Evolutionary conservation across 192 early-diverging fungal species (phyloP), one percentile per base, ranked within the genome.

Genomic region (Thoreauomyces humboldtii): DNA sequence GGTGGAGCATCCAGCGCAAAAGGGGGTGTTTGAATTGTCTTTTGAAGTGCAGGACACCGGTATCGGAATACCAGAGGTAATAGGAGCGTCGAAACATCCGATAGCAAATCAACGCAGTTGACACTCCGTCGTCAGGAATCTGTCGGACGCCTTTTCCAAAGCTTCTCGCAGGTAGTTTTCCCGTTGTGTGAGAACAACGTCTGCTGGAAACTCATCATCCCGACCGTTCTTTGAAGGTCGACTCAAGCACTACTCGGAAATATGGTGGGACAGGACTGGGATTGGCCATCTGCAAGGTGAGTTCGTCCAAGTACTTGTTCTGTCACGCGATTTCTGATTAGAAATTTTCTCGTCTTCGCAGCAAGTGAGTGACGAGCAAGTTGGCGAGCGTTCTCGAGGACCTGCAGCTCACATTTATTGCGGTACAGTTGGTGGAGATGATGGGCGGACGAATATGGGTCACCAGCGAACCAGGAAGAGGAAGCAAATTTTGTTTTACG

Each of bases 231-330:
- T 12, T 6, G n/a, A 22, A 46, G 44, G 91, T 90, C 1, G 92
- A 94, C 35, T 47, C 63, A 9, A 51, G 44, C 41, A 74, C 61
- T 27, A 74, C 72, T 12, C 25, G 72, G 66, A 85, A 88, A 74
- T 95, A 90, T 61, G 90, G 90, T 41, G 92, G 92, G 29, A 93
- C 91, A 11, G 92, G 93, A 0, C 71, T 95, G 19, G 92, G 92
- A 0, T 77, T 95, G 29, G 89, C 86, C 32, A 95, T 95, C 44
- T 90, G 86, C 9, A 87, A 86, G 72, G n/a, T n/a, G n/a, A n/a
- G n/a, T n/a, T n/a, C n/a, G n/a, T n/a, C n/a, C n/a, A n/a, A n/a
- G n/a, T n/a, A n/a, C n/a, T n/a, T n/a, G n/a, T n/a, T n/a, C n/a
- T n/a, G n/a, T n/a, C n/a, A n/a, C n/a, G n/a, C n/a, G n/a, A n/a